A percentile compares a stretch with the other conserved stretches of the same genome.
phyloP scores from a whole-genome alignment of 345 rosid genomes.

The Gossypium australe region DNA sequence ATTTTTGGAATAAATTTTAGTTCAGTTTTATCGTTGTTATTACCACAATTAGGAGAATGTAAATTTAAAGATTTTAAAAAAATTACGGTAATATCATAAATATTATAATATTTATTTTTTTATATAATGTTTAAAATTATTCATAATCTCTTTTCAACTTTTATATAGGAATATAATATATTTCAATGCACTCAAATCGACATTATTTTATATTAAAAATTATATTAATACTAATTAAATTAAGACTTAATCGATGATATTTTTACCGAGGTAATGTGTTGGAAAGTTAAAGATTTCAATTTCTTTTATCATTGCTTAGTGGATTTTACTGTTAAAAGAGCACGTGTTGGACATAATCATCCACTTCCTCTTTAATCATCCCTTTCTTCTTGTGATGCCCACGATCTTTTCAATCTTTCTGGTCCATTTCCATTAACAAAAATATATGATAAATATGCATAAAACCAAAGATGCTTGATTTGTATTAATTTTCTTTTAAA shows the following conservation, averaged over 20 bases:
- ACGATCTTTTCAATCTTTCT: background rate
- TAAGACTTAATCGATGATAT: accelerated
- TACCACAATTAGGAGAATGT: too few relatives aligned
- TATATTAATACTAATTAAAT: too few relatives aligned
- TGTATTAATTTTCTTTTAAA: too few relatives aligned
- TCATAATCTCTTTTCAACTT: accelerated
- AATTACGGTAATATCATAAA: too few relatives aligned
- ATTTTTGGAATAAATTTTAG: background rate
- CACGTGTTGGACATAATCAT: constrained; percentile 19
- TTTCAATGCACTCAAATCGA: accelerated
- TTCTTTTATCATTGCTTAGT: background rate
- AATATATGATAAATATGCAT: background rate
- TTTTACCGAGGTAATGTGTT: too few relatives aligned
- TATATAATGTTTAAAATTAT: accelerated
- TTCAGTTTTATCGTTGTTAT: too few relatives aligned
- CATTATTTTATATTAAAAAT: accelerated
- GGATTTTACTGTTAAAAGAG: constrained; percentile 4
- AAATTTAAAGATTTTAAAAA: too few relatives aligned
- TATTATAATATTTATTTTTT: too few relatives aligned
- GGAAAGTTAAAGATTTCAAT: background rate
- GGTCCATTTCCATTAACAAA: background rate
- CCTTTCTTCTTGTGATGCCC: background rate
- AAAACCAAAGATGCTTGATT: too few relatives aligned
- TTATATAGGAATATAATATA: accelerated
- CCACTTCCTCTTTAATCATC: background rate